Base-by-base conservation (phyloP, 176 grass and related monocot genomes). In the Themeda triandra region DNA sequence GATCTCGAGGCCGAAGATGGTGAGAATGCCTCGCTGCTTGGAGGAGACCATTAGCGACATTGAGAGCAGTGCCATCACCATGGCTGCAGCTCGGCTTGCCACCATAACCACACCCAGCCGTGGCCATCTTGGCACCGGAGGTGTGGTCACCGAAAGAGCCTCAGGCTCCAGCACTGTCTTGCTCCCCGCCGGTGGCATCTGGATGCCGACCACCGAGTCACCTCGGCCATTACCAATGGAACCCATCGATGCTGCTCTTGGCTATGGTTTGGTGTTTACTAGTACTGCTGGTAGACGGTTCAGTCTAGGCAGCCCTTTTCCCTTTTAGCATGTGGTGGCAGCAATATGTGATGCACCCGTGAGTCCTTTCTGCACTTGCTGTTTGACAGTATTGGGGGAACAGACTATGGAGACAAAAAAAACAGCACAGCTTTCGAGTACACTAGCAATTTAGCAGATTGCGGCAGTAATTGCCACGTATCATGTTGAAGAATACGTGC, bases 11-110 rank as follows among this genome's bases (percentile, higher is more conserved):
- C 94, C 90, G 10, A 97, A 94, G 46, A 97, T 71, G 66, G 56
- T 78, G 72, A 97, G 85, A 63, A 32, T 87, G 46, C 92, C 94
- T 6, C 40, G 76, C 81, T 97, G 92, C 86, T 97, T 93, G 49
- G 86, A 88, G 31, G 83, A 90, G 40, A 97, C 63, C 90, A 97
- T 92, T 21, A 92, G 59, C 6, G 69, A 74, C 66, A 97, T 76
- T 0, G 94, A 80, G 21, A 97, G 80, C 62, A 94, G 27, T 2
- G 92, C 76, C 60, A 85, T 83, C 63, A 76, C 83, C 42, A 88
- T 79, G 44, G 92, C 45, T 40, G 69, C 85, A 35, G 54, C 89
- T 83, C 89, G 77, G 23, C 84, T 58, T 29, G 56, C 71, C 28
- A 89, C 87, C 72, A 87, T 82, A 29, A 63, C 85, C 12, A 87